phyloP scores from a whole-genome alignment of 352 stramenopile species.

The Pythium coloratum region DNA sequence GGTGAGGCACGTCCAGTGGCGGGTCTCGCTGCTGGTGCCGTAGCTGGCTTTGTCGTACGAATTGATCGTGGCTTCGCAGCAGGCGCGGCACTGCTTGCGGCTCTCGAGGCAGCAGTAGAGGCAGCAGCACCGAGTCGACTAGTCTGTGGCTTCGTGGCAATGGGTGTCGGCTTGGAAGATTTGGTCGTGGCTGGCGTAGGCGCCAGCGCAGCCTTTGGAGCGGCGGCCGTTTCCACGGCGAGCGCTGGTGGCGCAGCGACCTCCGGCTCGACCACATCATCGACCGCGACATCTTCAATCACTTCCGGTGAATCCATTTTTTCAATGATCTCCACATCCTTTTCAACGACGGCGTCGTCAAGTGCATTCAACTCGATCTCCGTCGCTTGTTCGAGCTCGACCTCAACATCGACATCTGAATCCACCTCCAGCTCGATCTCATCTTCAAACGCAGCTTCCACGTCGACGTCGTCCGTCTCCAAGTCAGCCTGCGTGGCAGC shows the following conservation, averaged over 20 bases:
- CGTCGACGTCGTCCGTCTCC: neutral
- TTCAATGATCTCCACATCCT: neutral
- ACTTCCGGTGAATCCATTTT: neutral
- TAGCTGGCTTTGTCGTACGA: neutral
- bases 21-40: neutral
- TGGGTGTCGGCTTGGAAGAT: neutral
- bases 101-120: neutral
- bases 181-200: neutral
- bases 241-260: neutral
- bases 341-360: neutral
- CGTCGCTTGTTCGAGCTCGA: neutral
- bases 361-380: neutral
- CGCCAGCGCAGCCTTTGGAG: neutral
- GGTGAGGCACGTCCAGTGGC: neutral
- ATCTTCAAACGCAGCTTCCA: neutral
- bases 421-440: neutral
- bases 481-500: neutral
- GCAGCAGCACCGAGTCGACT: neutral
- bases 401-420: neutral
- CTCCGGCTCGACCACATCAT: neutral
- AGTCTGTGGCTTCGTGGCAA: neutral
- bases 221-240: neutral
- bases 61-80: neutral
- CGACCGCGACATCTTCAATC: neutral
- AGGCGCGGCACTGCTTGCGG: neutral